Evolutionary conservation across 768 basidiomycete genomes (phyloP).

Genomic region (Pleurotus tuber-regium): DNA sequence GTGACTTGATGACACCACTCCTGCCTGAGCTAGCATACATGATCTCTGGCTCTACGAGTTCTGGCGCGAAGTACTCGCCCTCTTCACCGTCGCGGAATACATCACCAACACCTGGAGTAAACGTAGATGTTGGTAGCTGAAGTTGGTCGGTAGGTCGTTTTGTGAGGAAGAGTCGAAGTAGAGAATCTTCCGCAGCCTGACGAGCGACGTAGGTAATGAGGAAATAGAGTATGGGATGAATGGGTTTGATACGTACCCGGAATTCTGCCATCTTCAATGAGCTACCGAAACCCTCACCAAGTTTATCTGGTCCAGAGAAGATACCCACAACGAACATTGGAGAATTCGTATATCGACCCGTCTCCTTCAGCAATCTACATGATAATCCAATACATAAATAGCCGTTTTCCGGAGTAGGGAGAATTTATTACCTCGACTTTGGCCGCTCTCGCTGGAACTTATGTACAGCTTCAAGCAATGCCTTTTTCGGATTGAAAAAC

Average conservation of each 20-base stretch:
- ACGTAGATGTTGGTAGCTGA: constrained; percentile 73
- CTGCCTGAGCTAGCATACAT: constrained; percentile 68
- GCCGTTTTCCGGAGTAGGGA: too few relatives aligned
- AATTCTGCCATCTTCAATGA: constrained; percentile 95
- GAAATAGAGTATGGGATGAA: constrained; percentile 1
- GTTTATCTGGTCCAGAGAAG: constrained; percentile 76
- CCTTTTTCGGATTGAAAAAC: constrained; percentile 79
- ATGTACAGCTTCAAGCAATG: constrained; percentile 68
- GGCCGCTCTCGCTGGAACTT: constrained; percentile 67
- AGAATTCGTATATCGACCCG: constrained; percentile 86
- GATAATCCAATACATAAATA: too few relatives aligned
- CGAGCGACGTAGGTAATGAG: constrained; percentile 6
- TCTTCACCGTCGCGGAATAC: constrained; percentile 49
- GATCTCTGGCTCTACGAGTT: constrained; percentile 61
- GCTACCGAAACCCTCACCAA: constrained; percentile 93
- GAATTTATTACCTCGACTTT: constrained; percentile 61
- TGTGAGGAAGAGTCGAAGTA: constrained; percentile 82
- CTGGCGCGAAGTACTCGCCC: constrained; percentile 49
- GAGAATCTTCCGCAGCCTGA: constrained; percentile 83
- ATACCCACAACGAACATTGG: constrained; percentile 97
- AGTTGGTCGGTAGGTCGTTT: constrained; percentile 66
- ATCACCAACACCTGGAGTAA: constrained; percentile 53
- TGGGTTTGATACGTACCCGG: constrained; percentile 49
- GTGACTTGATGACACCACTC: constrained; percentile 28
- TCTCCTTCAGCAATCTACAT: constrained; percentile 81